Evolutionary conservation across 2,329 filamentous ascomycete species (phyloP), one percentile per base, ranked within the genome.

Genomic region (Didymella lethalis): DNA sequence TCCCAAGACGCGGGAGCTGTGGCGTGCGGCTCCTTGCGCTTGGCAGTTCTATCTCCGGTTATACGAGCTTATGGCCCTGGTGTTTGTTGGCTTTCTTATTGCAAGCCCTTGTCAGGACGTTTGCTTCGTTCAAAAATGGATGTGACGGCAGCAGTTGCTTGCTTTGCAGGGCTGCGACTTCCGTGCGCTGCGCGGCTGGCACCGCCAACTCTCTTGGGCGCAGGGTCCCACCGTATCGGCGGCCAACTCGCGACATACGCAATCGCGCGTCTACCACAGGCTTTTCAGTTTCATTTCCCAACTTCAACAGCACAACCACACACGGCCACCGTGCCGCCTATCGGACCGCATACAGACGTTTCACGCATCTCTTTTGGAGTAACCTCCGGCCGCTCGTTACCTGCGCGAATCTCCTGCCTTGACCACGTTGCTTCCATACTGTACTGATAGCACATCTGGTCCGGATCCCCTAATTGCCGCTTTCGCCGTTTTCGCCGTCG

Each of bases 321-420:
- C 50, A 54, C 46, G 28, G 25, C 32, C 34, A 25, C 40, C 23
- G 46, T 28, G 51, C 48, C 26, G 14, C 47, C 43, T 51, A 55
- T 50, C 53, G 44, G 43, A 57, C 57, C 43, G 31, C 18, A 31
- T 52, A 41, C 62, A 3, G n/a, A 51, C 47, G 36, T 57, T 46
- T 51, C 36, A 59, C 56, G 48, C 54, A 57, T 54, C 44, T 8
- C 31, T 50, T 50, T 54, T 58, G 46, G 62, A 52, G 61, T 48
- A 52, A 57, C 55, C 57, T 64, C 62, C 62, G 51, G 50, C 55
- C 63, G 62, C 63, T 72, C 66, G 63, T 69, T 68, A 67, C 64
- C 59, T 63, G 54, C 61, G 48, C 64, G 51, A 63, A 38, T 57
- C 53, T 48, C 50, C 47, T 51, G 31, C 44, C 49, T 61, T 59